Conservation (phyloP, 768 basidiomycete species). For the Cyclocybe aegerita region DNA sequence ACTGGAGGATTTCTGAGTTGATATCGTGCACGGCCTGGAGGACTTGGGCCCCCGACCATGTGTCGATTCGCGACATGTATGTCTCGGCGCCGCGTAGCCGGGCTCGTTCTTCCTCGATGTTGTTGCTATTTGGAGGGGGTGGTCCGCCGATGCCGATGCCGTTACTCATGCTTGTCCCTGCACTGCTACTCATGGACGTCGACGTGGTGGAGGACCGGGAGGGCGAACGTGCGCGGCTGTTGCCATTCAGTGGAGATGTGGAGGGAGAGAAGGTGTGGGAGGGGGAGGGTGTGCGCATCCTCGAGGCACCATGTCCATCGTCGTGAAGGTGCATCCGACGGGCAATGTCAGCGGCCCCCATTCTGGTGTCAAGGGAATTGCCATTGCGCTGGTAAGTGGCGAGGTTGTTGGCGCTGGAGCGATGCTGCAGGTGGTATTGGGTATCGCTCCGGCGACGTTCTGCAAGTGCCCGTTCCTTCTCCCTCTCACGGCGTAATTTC, state of each 20-base stretch:
- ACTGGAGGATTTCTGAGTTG: constrained; percentile 80
- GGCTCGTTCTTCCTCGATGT: constrained; percentile 49
- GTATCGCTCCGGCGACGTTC: constrained; percentile 32
- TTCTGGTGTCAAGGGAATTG: constrained; percentile 31
- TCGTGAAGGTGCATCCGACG: constrained; percentile 17
- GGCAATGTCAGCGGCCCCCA: constrained; percentile 24
- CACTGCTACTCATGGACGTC: constrained; percentile 15
- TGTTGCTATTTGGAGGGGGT: constrained; percentile 3
- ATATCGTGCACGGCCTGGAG: constrained; percentile 78
- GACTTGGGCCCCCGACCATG: constrained; percentile 76
- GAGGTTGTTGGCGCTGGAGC: constrained; percentile 5
- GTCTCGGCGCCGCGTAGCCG: constrained; percentile 58
- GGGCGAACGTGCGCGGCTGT: no score
- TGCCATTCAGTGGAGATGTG: constrained; percentile 2
- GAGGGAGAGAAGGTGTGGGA: constrained; percentile 14
- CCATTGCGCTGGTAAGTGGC: constrained; percentile 9
- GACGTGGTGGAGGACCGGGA: background rate
- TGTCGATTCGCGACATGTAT: constrained; percentile 73
- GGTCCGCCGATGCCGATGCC: constrained; percentile 2
- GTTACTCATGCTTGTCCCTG: constrained; percentile 5
- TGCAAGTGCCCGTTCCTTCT: constrained; percentile 30
- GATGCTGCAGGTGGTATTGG: constrained; percentile 18
- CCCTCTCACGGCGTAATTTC: constrained; percentile 40
- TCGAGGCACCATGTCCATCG: constrained; percentile 9
- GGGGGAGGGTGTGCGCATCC: constrained; percentile 17